A percentile compares a stretch with the other conserved stretches of the same genome.
phyloP scores from a whole-genome alignment of 495 filamentous ascomycete species.

The Tuber borchii region DNA sequence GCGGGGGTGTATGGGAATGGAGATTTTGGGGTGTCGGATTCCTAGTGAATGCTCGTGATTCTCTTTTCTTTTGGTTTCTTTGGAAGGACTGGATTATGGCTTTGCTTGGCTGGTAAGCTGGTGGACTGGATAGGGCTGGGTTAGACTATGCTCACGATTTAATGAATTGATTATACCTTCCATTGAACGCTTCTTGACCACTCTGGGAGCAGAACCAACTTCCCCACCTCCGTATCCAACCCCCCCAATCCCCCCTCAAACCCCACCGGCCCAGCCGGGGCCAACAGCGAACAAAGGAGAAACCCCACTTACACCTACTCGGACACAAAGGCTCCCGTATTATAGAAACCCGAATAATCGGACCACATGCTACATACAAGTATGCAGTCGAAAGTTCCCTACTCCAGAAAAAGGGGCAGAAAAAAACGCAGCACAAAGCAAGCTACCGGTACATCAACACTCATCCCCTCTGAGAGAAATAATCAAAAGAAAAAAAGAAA shows the following conservation, averaged over 20 bases:
- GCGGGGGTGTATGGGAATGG: background rate
- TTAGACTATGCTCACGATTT: background rate
- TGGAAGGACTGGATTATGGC: background rate
- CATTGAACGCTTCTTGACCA: background rate
- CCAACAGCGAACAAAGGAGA: background rate
- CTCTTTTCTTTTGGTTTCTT: background rate
- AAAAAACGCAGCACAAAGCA: no score
- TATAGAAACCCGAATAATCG: no score
- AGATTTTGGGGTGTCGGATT: background rate
- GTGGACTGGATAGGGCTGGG: background rate
- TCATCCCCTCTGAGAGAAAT: no score
- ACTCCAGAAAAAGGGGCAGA: no score
- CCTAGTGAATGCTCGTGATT: background rate
- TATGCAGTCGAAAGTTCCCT: no score
- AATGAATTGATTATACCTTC: conserved; percentile 1
- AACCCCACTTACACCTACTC: background rate
- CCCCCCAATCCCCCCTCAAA: background rate
- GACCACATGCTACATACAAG: no score
- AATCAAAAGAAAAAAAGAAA: no score
- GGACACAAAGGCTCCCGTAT: no score
- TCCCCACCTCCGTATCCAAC: background rate
- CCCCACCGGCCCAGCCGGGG: background rate
- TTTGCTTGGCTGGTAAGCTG: background rate
- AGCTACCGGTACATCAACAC: no score
- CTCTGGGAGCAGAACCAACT: background rate